Percentiles rank a stretch among this genome's conserved stretches.
phyloP scores from a whole-genome alignment of 2,329 filamentous ascomycete genomes.

The Cercospora zeina region DNA sequence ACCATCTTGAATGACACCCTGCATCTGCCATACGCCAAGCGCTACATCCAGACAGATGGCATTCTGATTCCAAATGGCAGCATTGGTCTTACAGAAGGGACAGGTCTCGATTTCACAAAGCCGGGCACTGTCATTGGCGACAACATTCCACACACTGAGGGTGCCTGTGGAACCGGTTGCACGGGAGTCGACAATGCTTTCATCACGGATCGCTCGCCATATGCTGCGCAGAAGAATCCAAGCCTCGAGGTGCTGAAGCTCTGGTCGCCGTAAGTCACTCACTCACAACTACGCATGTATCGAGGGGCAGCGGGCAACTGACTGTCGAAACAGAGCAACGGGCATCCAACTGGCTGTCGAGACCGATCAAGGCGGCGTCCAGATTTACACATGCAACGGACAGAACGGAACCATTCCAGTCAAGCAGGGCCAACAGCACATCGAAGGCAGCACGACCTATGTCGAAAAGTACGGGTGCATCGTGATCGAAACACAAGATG shows the following conservation, averaged over 20 bases:
- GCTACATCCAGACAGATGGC: slow-evolving; percentile 35
- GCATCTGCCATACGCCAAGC: slow-evolving; percentile 64
- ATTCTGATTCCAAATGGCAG: slow-evolving; percentile 41
- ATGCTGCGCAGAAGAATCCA: slow-evolving; percentile 31
- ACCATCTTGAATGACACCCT: slow-evolving; percentile 70
- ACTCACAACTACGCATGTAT: not conserved
- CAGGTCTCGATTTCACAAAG: slow-evolving; percentile 36
- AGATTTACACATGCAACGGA: slow-evolving; percentile 39
- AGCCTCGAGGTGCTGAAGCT: slow-evolving; percentile 33
- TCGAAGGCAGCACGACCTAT: slow-evolving; percentile 29
- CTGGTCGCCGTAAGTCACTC: slow-evolving; percentile 23
- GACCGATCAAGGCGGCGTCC: slow-evolving; percentile 37
- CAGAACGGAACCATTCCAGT: slow-evolving; percentile 39
- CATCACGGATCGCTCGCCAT: slow-evolving; percentile 34
- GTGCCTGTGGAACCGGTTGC: slow-evolving; percentile 71
- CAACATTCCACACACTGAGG: slow-evolving; percentile 32
- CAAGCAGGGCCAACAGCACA: slow-evolving; percentile 38
- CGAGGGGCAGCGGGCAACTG: not conserved
- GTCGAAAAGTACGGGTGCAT: slow-evolving; percentile 71
- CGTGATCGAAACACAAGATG: slow-evolving; percentile 66
- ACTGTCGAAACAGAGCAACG: slow-evolving; percentile 19
- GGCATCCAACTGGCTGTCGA: slow-evolving; percentile 37
- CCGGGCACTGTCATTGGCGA: slow-evolving; percentile 31
- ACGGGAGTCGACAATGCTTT: slow-evolving; percentile 72
- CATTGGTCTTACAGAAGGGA: slow-evolving; percentile 46